Base-by-base conservation (phyloP, 2,329 filamentous ascomycete genomes). In the Pseudonectria buxi region DNA sequence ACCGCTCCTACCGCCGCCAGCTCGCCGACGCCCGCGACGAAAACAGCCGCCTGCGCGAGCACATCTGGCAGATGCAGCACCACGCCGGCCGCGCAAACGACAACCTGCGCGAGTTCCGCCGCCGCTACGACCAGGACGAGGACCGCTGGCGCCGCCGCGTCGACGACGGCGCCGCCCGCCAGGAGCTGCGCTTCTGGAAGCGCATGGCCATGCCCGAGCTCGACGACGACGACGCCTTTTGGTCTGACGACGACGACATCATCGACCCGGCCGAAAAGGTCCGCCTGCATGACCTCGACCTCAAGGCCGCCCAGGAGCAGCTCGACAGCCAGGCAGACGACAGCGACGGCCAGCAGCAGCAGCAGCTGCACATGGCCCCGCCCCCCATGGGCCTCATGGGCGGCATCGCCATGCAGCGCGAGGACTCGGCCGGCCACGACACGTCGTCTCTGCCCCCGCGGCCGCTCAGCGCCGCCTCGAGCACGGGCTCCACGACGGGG, bases 141-240 rank as follows among this genome's bases (percentile, higher is more conserved):
- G 59, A 61, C 26, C 63, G 71, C 14, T 73, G 74, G 64, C 68
- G 76, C 37, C 63, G 67, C 22, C 63, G 67, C 4, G 69, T 78
- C 3, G 65, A 76, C 26, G 67, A 70, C 31, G 67, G 65, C 32
- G 69, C 72, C 6, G 56, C 63, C 28, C 67, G 72, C 4, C 76
- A 80, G 54, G 75, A 81, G 56, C 51, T 79, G 35, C 65, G 78
- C 3, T 80, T 78, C 57, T 83, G 77, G 78, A 81, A 81, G 59
- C 65, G 78, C 28, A 69, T 81, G 65, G 78, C 78, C 11, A 72
- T 81, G 69, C 76, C 75, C 9, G 68, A 76, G 37, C 56, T 81
- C 26, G 59, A 69, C 7, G 76, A 79, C 15, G 71, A 78, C 28
- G 76, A 80, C 32, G 64, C 71, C 2, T 78, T 68, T 51, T 80